These are phyloP conservation scores for Amphirosellinia nigrospora DNA, from an alignment of 495 filamentous ascomycete species.

Conservation along the genomic window DNA sequence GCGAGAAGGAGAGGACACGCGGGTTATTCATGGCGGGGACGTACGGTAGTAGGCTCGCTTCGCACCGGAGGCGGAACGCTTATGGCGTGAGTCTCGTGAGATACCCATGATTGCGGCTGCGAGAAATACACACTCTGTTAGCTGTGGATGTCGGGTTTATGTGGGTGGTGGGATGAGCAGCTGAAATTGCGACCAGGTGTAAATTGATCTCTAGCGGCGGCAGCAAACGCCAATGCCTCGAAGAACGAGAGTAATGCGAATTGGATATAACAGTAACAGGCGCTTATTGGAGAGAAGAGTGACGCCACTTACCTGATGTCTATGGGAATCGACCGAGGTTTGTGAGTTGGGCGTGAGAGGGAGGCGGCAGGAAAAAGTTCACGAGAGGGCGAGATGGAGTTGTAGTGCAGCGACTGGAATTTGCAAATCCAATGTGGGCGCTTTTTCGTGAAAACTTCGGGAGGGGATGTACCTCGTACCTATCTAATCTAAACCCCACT, in stretches of 20 bases:
- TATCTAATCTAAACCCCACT: slow-evolving; percentile 16
- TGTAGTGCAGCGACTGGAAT: slow-evolving; percentile 33
- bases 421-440: slow-evolving; percentile 37
- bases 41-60: slow-evolving; percentile 91
- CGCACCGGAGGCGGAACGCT: slow-evolving; percentile 95
- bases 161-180: slow-evolving; percentile 11
- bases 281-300: background rate
- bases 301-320: slow-evolving; percentile 38
- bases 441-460: slow-evolving; percentile 41
- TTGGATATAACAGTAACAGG: background rate
- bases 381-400: slow-evolving; percentile 32
- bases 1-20: slow-evolving; percentile 26
- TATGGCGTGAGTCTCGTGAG: slow-evolving; percentile 98
- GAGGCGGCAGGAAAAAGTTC: slow-evolving; percentile 34
- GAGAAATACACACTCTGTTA: slow-evolving; percentile 25
- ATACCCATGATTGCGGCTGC: slow-evolving; percentile 84
- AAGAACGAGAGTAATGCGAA: background rate
- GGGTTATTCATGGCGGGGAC: slow-evolving; percentile 41
- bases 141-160: background rate
- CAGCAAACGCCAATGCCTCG: background rate
- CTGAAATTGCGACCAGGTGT: background rate
- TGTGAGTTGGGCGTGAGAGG: slow-evolving; percentile 26
- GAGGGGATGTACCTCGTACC: slow-evolving; percentile 29
- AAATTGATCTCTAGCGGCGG: background rate
- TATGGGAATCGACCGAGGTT: slow-evolving; percentile 36